Evolutionary conservation across 192 early-diverging fungal species (phyloP).

Genomic region (Podila epicladia): DNA sequence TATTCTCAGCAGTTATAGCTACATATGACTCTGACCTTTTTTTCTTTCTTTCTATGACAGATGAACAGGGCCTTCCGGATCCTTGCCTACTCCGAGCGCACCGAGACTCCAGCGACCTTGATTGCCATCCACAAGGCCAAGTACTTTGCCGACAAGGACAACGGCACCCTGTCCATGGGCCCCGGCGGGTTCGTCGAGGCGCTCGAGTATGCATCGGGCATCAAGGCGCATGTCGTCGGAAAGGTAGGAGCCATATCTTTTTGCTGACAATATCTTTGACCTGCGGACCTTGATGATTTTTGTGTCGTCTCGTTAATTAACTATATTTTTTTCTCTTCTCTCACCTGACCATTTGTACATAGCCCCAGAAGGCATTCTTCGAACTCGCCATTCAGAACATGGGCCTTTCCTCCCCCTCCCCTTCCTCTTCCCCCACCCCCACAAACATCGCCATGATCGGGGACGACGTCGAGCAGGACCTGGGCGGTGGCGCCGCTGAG

Average conservation of each 20-base stretch:
- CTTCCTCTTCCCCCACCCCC: not conserved
- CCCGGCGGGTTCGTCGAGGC: slow-evolving; percentile 92
- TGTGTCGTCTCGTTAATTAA: not conserved
- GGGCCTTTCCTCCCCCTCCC: slow-evolving; percentile 15
- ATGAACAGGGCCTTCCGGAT: slow-evolving; percentile 84
- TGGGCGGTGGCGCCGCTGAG: slow-evolving; percentile 80
- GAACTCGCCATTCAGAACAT: slow-evolving; percentile 79
- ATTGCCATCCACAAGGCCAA: slow-evolving; percentile 88
- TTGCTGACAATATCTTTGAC: not conserved
- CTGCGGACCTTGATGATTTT: not conserved
- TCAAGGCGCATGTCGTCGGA: slow-evolving; percentile 76
- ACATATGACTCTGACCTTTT: too few relatives aligned
- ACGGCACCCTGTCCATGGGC: slow-evolving; percentile 74
- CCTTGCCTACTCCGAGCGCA: slow-evolving; percentile 56
- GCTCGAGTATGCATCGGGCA: slow-evolving; percentile 81
- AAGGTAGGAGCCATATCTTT: slow-evolving; percentile 56
- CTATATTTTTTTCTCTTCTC: not conserved
- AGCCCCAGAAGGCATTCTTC: slow-evolving; percentile 79
- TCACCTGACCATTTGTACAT: too few relatives aligned
- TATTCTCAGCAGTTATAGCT: too few relatives aligned
- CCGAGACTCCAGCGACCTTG: slow-evolving; percentile 56
- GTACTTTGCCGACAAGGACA: slow-evolving; percentile 72
- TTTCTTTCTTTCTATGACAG: slow-evolving; percentile 19
- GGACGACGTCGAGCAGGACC: slow-evolving; percentile 86
- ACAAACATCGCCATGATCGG: slow-evolving; percentile 83